Evolutionary conservation across 2,329 filamentous ascomycete species (phyloP).

Genomic region (Nannizziopsis barbatae): DNA sequence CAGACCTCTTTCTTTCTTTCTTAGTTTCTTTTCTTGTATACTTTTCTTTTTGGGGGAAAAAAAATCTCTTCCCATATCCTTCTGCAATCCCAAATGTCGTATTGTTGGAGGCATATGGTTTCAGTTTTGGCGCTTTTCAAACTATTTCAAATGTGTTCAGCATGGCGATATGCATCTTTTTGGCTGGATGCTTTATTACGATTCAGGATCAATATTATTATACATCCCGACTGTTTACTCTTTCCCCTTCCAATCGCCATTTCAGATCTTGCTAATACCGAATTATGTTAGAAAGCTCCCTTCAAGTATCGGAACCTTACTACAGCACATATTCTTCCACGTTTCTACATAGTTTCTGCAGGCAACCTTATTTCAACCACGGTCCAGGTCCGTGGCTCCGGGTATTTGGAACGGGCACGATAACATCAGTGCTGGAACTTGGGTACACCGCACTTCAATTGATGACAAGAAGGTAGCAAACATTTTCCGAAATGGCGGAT

Average conservation of each 20-base stretch:
- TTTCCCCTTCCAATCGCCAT: neutral
- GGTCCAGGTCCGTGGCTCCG: too few relatives aligned
- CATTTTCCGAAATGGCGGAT: too few relatives aligned
- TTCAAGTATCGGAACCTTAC: too few relatives aligned
- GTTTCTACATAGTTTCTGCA: neutral
- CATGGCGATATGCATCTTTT: constrained; percentile 7
- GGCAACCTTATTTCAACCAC: constrained; percentile 5
- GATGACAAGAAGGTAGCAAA: too few relatives aligned
- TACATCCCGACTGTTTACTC: neutral
- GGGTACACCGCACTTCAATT: too few relatives aligned
- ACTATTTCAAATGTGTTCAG: neutral
- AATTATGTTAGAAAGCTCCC: too few relatives aligned
- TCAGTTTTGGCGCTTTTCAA: constrained; percentile 3
- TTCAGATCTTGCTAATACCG: neutral
- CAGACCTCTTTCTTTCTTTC: constrained; percentile 11
- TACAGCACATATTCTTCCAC: too few relatives aligned
- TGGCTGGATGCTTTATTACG: constrained; percentile 5
- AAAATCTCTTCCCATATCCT: constrained; percentile 7
- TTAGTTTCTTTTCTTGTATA: constrained; percentile 5
- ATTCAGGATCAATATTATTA: constrained; percentile 11
- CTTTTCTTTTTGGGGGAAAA: neutral
- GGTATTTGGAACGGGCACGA: too few relatives aligned
- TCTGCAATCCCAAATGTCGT: constrained; percentile 2
- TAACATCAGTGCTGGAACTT: neutral
- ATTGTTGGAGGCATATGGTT: constrained; percentile 1